A percentile compares a stretch with the other conserved stretches of the same genome.
phyloP scores from a whole-genome alignment of 73 alveolate genomes.

The Effrenium voratum region DNA sequence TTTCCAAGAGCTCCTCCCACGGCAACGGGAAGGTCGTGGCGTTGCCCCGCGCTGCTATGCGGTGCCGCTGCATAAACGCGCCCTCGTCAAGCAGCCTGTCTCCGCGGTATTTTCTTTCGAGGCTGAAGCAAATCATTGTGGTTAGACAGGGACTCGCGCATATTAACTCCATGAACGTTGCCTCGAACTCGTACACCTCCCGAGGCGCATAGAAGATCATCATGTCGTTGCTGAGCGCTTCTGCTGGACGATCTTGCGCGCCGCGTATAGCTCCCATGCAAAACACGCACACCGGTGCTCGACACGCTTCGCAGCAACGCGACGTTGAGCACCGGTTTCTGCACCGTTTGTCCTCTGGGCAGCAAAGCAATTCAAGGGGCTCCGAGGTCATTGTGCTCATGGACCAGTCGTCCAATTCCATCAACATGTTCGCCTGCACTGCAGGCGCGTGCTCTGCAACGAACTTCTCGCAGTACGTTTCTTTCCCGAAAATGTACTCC shows the following conservation, averaged over 20 bases:
- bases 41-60: constrained; percentile 14
- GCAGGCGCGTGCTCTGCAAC: not conserved
- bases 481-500: not conserved
- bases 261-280: not conserved
- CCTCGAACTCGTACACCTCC: constrained; percentile 86
- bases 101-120: not conserved
- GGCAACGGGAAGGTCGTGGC: constrained; percentile 5
- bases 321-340: not conserved
- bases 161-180: constrained; percentile 92
- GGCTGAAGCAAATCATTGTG: not conserved
- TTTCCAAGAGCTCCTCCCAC: not conserved
- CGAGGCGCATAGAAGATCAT: constrained; percentile 87
- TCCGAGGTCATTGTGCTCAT: too few relatives aligned
- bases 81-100: not conserved
- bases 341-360: constrained; percentile 38
- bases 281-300: not conserved
- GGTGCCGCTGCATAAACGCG: not conserved
- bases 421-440: not conserved
- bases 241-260: not conserved
- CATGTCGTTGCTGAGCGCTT: constrained; percentile 73
- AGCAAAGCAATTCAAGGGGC: not conserved
- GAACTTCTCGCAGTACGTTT: not conserved
- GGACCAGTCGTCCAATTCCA: not conserved
- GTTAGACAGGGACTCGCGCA: constrained; percentile 85
- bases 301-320: not conserved